Conservation (phyloP, 2,329 filamentous ascomycete genomes). For the Onygenales sp. region DNA sequence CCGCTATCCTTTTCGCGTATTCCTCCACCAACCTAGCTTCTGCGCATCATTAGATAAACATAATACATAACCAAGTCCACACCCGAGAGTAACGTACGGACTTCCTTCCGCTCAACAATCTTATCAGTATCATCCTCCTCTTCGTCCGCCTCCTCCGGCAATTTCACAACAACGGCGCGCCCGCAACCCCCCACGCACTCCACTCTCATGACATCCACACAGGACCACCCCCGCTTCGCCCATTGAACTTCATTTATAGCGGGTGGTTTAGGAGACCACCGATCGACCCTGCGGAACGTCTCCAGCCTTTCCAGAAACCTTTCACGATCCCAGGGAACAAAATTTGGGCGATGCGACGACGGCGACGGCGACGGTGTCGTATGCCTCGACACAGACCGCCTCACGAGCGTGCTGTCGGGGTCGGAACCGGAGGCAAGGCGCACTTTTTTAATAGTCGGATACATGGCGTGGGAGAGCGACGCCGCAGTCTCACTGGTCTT, state of each 20-base stretch:
- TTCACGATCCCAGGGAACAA: constrained; percentile 75
- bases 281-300: constrained; percentile 82
- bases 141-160: constrained; percentile 52
- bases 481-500: not conserved
- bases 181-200: constrained; percentile 73
- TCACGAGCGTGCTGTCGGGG: constrained; percentile 4
- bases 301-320: constrained; percentile 72
- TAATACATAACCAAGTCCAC: not conserved
- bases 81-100: constrained; percentile 25
- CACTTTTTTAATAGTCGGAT: constrained; percentile 12
- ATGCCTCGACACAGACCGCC: constrained; percentile 14
- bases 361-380: constrained; percentile 23
- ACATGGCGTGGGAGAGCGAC: not conserved
- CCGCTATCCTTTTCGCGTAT: constrained; percentile 63
- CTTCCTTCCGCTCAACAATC: constrained; percentile 32
- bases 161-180: constrained; percentile 71
- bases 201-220: constrained; percentile 72
- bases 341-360: constrained; percentile 50
- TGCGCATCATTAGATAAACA: constrained; percentile 11
- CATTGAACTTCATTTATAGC: constrained; percentile 82
- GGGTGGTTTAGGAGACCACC: constrained; percentile 89
- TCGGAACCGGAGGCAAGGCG: constrained; percentile 5
- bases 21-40: constrained; percentile 62
- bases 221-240: constrained; percentile 89
- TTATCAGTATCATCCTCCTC: constrained; percentile 35